Evolutionary conservation across 768 basidiomycete genomes (phyloP).

Genomic region (Solioccasus polychromus): DNA sequence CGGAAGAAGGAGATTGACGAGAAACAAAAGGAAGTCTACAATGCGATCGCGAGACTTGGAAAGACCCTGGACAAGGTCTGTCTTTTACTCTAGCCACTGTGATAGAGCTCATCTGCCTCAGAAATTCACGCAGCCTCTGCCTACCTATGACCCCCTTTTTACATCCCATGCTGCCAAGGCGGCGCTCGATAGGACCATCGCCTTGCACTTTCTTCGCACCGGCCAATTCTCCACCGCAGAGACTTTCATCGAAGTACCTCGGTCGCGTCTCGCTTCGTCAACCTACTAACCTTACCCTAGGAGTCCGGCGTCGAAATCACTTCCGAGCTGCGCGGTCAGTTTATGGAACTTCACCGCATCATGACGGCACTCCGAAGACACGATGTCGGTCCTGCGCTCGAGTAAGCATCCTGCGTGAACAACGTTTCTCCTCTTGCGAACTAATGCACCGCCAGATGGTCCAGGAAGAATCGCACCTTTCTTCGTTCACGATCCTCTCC

Average conservation of each 20-base stretch:
- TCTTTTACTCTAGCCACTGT: not conserved
- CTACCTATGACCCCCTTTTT: slow-evolving; percentile 67
- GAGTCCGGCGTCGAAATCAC: slow-evolving; percentile 65
- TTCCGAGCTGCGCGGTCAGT: slow-evolving; percentile 48
- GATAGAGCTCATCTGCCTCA: slow-evolving; percentile 27
- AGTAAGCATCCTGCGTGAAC: slow-evolving; percentile 42
- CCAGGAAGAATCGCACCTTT: slow-evolving; percentile 59
- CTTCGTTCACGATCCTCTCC: slow-evolving; percentile 69
- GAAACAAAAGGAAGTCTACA: slow-evolving; percentile 85
- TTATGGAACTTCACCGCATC: slow-evolving; percentile 70
- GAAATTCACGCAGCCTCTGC: slow-evolving; percentile 60
- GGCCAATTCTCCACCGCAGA: slow-evolving; percentile 79
- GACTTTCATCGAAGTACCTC: slow-evolving; percentile 65
- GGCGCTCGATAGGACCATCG: slow-evolving; percentile 69
- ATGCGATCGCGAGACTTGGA: slow-evolving; percentile 70
- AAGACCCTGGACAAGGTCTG: slow-evolving; percentile 90
- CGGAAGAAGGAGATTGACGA: slow-evolving; percentile 86
- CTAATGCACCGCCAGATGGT: slow-evolving; percentile 62
- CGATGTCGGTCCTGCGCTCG: slow-evolving; percentile 75
- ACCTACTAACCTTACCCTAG: slow-evolving; percentile 33
- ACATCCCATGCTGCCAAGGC: slow-evolving; percentile 53
- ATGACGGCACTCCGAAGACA: slow-evolving; percentile 61
- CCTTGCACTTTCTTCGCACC: slow-evolving; percentile 74
- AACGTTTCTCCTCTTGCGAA: not conserved
- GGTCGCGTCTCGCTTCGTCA: slow-evolving; percentile 1